Conservation (phyloP, 2,329 filamentous ascomycete species). For the Pyricularia pennisetigena region DNA sequence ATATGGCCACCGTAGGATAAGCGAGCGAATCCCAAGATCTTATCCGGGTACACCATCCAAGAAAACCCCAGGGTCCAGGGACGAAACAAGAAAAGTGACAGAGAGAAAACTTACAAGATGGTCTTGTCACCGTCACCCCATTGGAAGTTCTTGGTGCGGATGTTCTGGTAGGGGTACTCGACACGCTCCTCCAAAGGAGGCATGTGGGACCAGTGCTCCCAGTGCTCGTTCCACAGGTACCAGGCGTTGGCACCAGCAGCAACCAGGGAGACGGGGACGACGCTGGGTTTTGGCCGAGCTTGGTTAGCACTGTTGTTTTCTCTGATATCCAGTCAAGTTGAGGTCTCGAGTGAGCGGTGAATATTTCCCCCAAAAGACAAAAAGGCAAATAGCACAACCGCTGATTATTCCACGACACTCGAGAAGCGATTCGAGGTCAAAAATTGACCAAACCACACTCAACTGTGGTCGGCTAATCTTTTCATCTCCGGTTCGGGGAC, state of each 20-base stretch:
- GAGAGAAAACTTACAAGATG: conserved; percentile 12
- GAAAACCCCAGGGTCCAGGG: neutral
- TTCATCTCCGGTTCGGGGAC: neutral
- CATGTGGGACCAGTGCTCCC: conserved; percentile 87
- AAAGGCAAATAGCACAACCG: neutral
- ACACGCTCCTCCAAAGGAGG: conserved; percentile 80
- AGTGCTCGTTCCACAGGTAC: conserved; percentile 89
- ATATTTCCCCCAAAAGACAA: neutral
- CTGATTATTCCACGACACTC: neutral
- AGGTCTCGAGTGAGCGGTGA: neutral
- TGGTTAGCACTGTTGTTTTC: conserved; percentile 4
- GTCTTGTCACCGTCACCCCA: conserved; percentile 93
- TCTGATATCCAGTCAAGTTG: neutral
- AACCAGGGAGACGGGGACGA: conserved; percentile 61
- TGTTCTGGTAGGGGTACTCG: conserved; percentile 97
- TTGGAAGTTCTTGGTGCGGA: conserved; percentile 89
- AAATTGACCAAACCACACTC: neutral
- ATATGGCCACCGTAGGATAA: neutral
- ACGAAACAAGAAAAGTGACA: conserved; percentile 46
- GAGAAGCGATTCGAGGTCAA: neutral
- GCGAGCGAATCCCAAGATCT: neutral
- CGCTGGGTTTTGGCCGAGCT: conserved; percentile 38
- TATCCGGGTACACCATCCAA: neutral
- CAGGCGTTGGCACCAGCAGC: conserved; percentile 75
- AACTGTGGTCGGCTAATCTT: too few species aligned